phyloP scores from a whole-genome alignment of 345 rosid genomes.

The Capsella bursapastoris region DNA sequence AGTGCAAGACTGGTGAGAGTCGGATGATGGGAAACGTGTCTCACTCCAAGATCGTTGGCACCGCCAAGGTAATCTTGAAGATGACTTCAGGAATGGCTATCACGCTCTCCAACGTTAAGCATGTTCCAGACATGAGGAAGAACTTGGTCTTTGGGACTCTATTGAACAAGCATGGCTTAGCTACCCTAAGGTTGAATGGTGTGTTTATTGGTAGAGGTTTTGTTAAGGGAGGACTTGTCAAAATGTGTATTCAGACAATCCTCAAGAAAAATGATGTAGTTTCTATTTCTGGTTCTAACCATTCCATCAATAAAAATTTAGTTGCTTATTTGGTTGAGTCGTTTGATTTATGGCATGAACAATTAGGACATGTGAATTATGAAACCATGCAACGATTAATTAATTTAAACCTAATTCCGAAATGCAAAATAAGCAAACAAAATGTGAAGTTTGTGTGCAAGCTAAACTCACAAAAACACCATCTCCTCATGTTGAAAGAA shows the following conservation, averaged over 20 bases:
- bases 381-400: background rate
- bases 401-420: background rate
- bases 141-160: background rate
- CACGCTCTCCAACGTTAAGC: background rate
- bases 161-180: background rate
- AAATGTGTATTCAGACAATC: too few relatives aligned
- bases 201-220: too few relatives aligned
- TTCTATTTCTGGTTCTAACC: background rate
- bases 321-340: slow-evolving; percentile 1
- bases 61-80: background rate
- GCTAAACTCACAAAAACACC: too few relatives aligned
- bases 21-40: background rate
- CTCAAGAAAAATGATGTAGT: background rate
- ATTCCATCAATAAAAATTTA: background rate
- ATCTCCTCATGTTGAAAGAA: too few relatives aligned
- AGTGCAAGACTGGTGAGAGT: background rate
- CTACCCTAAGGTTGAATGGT: too few relatives aligned
- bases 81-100: background rate
- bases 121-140: background rate
- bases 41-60: background rate
- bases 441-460: background rate
- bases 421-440: background rate
- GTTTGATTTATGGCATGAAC: background rate
- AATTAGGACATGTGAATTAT: background rate
- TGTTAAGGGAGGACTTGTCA: too few relatives aligned